Base-by-base conservation (phyloP, 495 filamentous ascomycete genomes). In the Rusavskia elegans region DNA sequence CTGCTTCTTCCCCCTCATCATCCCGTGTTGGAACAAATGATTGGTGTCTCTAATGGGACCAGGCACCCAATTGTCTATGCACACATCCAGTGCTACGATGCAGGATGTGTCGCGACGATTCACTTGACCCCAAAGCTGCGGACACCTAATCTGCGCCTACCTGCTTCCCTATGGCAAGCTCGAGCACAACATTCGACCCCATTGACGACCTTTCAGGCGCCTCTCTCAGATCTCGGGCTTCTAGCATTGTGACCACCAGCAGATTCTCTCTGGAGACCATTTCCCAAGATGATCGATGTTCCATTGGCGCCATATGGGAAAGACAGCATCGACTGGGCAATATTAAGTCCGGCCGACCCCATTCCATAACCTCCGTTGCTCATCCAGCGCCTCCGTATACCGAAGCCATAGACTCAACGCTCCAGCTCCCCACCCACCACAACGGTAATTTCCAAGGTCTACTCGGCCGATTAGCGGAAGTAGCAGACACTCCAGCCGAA, bases 231-330 rank as follows among this genome's bases (percentile, higher is more conserved):
- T 59, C 57, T 4, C 41, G 54, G 6, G 57, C 57, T 13, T 58
- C 56, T 3, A 54, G 51, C 49, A 41, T 59, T 14, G 49, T 59
- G 6, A 59, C 57, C 2, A 55, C 55, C 5, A 59, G 54, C 9
- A 59, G 39, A 46, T 56, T 54, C 48, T 54, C 50, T 44, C 40
- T 54, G 23, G 45, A 51, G 4, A 59, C 54, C 7, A 23, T 56
- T 20, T 51, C 54, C 14, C 53, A 50, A 29, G 54, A 52, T 1
- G 52, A 53, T 27, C 27, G n/a, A 20, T 44, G 37, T 8, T 38
- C 45, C 11, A 52, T 53, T 25, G 51, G 53, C 13, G 41, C 32
- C 17, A 40, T 51, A 1, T 32, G 53, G 3, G 50, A 49, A 45
- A 29, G 21, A 17, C 36, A 21, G 30, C 14, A 4, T 27, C 16